Percentiles rank a stretch among this genome's conserved stretches.
Evolutionary conservation across 148 eudicot species (phyloP).

Genomic region (Vaccinium macrocarpon): DNA sequence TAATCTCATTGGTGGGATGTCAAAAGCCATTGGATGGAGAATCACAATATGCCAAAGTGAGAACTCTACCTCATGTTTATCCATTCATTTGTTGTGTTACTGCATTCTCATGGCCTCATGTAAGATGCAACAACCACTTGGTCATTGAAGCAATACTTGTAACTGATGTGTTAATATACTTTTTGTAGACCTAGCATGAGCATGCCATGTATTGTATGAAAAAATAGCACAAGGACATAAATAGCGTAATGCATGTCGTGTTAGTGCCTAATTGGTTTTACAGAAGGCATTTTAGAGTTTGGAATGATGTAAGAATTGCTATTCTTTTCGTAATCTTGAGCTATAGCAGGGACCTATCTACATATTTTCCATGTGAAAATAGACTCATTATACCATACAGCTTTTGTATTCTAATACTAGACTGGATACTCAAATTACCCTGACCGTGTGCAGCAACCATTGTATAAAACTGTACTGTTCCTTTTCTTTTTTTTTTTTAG

Average conservation of each 20-base stretch:
- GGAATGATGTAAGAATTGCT: background rate
- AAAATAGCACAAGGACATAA: too few species aligned
- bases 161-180: background rate
- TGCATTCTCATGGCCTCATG: background rate
- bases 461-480: background rate
- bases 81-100: background rate
- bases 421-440: background rate
- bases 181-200: background rate
- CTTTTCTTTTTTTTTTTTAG: background rate
- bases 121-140: background rate
- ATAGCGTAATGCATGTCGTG: background rate
- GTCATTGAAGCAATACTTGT: slow-evolving; percentile 9
- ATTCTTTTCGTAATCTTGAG: background rate
- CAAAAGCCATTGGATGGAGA: slow-evolving; percentile 35
- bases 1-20: slow-evolving; percentile 52
- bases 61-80: slow-evolving; percentile 12
- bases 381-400: background rate
- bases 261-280: background rate
- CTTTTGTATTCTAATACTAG: background rate
- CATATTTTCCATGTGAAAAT: background rate
- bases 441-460: background rate
- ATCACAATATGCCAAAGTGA: slow-evolving; percentile 65
- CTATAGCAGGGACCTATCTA: background rate
- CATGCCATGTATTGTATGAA: background rate
- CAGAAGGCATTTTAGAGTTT: background rate